phyloP scores from a whole-genome alignment of 2,329 filamentous ascomycete genomes.

The Clonostachys rhizophaga region DNA sequence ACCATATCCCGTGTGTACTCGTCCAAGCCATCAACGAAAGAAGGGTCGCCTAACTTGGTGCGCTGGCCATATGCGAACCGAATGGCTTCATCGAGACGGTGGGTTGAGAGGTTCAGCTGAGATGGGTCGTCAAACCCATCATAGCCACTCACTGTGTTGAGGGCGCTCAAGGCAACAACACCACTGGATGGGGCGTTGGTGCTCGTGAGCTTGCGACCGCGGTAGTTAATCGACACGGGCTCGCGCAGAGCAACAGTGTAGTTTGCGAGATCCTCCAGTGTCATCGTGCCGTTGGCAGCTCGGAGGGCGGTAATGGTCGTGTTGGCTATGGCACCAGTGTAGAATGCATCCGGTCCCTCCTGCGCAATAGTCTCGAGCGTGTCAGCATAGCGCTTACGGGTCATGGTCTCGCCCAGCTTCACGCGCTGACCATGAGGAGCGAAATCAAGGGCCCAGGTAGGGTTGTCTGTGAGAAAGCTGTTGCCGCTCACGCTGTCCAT shows the following conservation, averaged over 20 bases:
- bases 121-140: constrained; percentile 53
- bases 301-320: constrained; percentile 64
- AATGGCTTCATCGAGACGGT: constrained; percentile 79
- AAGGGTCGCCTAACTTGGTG: constrained; percentile 70
- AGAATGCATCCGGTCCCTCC: constrained; percentile 64
- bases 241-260: constrained; percentile 65
- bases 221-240: constrained; percentile 57
- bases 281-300: constrained; percentile 70
- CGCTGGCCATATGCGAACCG: constrained; percentile 77
- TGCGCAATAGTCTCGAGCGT: constrained; percentile 67
- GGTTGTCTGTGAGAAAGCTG: constrained; percentile 65
- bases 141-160: constrained; percentile 75
- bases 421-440: constrained; percentile 68
- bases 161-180: constrained; percentile 62
- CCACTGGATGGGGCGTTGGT: constrained; percentile 71
- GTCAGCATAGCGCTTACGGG: constrained; percentile 67
- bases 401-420: constrained; percentile 67
- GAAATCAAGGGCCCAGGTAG: constrained; percentile 79
- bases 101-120: constrained; percentile 58
- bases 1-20: constrained; percentile 60
- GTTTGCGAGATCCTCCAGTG: constrained; percentile 63
- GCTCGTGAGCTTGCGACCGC: constrained; percentile 64
- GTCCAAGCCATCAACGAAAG: constrained; percentile 58
- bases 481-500: constrained; percentile 50
- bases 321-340: constrained; percentile 63